A percentile compares a stretch with the other conserved stretches of the same genome.
phyloP scores from a whole-genome alignment of 2,329 filamentous ascomycete genomes.

The Nannizzia gypsea region DNA sequence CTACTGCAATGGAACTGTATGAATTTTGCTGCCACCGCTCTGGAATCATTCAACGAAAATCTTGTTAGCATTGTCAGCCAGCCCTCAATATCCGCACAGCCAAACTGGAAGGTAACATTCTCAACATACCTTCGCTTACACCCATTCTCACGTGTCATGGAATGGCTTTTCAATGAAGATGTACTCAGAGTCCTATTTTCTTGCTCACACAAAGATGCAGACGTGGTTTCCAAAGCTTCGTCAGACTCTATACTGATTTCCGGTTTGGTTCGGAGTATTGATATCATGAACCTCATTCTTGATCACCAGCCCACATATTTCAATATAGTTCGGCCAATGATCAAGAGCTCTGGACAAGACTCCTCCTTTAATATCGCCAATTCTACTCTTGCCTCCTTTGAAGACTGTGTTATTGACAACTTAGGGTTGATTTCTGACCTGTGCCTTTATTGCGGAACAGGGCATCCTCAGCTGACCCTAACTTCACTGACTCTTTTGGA shows the following conservation, averaged over 20 bases:
- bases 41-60: slow-evolving; percentile 87
- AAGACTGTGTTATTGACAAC: slow-evolving; percentile 78
- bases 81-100: slow-evolving; percentile 62
- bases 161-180: slow-evolving; percentile 93
- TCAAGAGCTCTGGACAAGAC: slow-evolving; percentile 54
- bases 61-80: slow-evolving; percentile 74
- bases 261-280: slow-evolving; percentile 65
- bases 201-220: slow-evolving; percentile 63
- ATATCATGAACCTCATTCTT: slow-evolving; percentile 71
- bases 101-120: slow-evolving; percentile 55
- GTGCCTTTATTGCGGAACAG: slow-evolving; percentile 74
- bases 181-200: slow-evolving; percentile 69
- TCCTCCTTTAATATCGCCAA: slow-evolving; percentile 55
- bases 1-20: slow-evolving; percentile 70
- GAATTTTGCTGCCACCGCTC: slow-evolving; percentile 65
- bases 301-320: slow-evolving; percentile 85
- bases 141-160: slow-evolving; percentile 89
- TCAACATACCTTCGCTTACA: slow-evolving; percentile 74
- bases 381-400: slow-evolving; percentile 72
- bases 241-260: slow-evolving; percentile 72
- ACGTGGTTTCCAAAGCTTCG: slow-evolving; percentile 58
- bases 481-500: slow-evolving; percentile 72
- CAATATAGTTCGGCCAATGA: slow-evolving; percentile 68
- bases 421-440: slow-evolving; percentile 68
- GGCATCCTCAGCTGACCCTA: slow-evolving; percentile 67